phyloP scores from a whole-genome alignment of 768 basidiomycete species.

The Boletus coccyginus region DNA sequence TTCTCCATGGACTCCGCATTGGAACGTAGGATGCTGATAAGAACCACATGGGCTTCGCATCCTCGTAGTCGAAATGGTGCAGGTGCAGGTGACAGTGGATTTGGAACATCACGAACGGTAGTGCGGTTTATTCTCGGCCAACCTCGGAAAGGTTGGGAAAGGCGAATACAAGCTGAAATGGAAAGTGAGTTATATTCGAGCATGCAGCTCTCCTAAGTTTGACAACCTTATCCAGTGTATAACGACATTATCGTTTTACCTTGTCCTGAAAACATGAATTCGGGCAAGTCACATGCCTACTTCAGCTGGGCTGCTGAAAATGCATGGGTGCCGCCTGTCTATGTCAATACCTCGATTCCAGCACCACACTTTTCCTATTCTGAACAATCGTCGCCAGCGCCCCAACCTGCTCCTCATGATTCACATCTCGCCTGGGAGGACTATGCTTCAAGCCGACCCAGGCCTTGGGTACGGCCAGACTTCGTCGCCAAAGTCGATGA shows the following conservation, averaged over 20 bases:
- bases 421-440: slow-evolving; percentile 57
- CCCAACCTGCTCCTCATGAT: slow-evolving; percentile 69
- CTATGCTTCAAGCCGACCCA: slow-evolving; percentile 38
- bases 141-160: slow-evolving; percentile 76
- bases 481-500: slow-evolving; percentile 95
- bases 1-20: slow-evolving; percentile 85
- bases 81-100: slow-evolving; percentile 60
- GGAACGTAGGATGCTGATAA: slow-evolving; percentile 83
- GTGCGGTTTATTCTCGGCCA: slow-evolving; percentile 89
- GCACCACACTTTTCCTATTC: slow-evolving; percentile 63
- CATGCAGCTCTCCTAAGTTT: background rate
- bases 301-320: slow-evolving; percentile 91
- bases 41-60: slow-evolving; percentile 89
- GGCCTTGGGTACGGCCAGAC: slow-evolving; percentile 82
- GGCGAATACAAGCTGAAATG: slow-evolving; percentile 82
- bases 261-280: slow-evolving; percentile 92
- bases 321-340: slow-evolving; percentile 86
- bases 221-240: slow-evolving; percentile 50
- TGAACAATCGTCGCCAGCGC: slow-evolving; percentile 52
- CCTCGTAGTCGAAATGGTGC: slow-evolving; percentile 74
- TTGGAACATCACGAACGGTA: slow-evolving; percentile 78
- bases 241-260: slow-evolving; percentile 86
- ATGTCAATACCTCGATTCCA: slow-evolving; percentile 43
- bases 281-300: slow-evolving; percentile 87
- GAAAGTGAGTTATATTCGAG: slow-evolving; percentile 59